Base-by-base conservation (phyloP, 2,329 filamentous ascomycete species). In the Parastagonospora avenae region DNA sequence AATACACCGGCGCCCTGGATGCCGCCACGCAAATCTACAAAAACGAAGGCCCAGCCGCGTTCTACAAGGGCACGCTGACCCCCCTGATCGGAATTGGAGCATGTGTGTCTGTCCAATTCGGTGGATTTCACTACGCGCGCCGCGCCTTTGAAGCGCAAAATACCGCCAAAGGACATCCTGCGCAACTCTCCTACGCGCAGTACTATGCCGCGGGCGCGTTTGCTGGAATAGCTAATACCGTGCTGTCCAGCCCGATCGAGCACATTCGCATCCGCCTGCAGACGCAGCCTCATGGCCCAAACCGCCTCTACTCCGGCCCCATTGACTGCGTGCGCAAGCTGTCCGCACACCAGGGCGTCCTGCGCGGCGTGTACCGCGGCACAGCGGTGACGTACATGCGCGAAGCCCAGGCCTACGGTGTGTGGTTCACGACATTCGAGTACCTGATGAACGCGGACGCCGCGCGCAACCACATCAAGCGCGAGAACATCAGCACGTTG, bases 41-140 rank as follows among this genome's bases (percentile, higher is more conserved):
- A 67, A 88, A 91, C 68, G 94, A 99, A 75, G 94, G 94, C 1
- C 82, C 92, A 2, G 78, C 90, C 10, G 94, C 94, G 50, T 99
- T 99, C 80, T 99, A 99, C 85, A 99, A 99, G 62, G 94, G 94
- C 67, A 97, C 94, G 0, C 81, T 99, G 49, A 97, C 94, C 4
- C 94, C 94, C 0, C 82, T 99, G 48, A 85, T 99, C 50, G 94
- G 94, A 62, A 97, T 99, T 70, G 94, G 94, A 63, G 94, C 94
- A 63, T 99, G 94, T 74, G 92, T 62, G 39, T 97, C 92, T n/a
- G 89, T 99, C 66, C 94, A 99, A 80, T 99, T 99, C 75, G 94
- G 92, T 57, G 94, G 90, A 66, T 99, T 97, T 82, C 92, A 97
- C 80, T 88, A 89, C 70, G 92, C 93, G 8, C 90, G 91, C 53